Evolutionary conservation across 805 yeast genomes (phyloP).

Genomic region (Debaryomyces maramus): DNA sequence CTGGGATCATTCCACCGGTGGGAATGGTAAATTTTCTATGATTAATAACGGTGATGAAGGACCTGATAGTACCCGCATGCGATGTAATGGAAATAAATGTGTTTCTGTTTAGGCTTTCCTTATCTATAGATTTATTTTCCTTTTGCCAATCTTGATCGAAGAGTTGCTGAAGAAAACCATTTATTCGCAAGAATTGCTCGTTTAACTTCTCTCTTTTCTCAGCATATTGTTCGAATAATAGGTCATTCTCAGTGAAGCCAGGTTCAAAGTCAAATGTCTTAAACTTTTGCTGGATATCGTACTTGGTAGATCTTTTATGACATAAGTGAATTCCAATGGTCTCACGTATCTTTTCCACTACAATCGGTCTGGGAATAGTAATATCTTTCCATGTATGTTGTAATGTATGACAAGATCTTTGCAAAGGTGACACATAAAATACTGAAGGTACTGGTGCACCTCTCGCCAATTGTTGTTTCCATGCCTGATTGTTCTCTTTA

Average conservation of each 20-base stretch:
- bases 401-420: slow-evolving; percentile 56
- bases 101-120: slow-evolving; percentile 22
- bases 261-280: slow-evolving; percentile 40
- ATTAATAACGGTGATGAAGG: slow-evolving; percentile 48
- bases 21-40: slow-evolving; percentile 55
- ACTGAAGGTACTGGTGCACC: slow-evolving; percentile 52
- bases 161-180: slow-evolving; percentile 38
- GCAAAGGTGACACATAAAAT: slow-evolving; percentile 59
- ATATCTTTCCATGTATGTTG: slow-evolving; percentile 48
- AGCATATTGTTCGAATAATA: slow-evolving; percentile 35
- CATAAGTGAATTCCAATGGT: slow-evolving; percentile 59
- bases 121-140: not conserved
- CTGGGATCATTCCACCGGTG: slow-evolving; percentile 62
- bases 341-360: slow-evolving; percentile 55
- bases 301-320: slow-evolving; percentile 49
- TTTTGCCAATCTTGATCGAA: slow-evolving; percentile 24
- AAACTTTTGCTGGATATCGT: slow-evolving; percentile 33
- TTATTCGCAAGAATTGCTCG: slow-evolving; percentile 50
- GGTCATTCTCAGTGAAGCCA: slow-evolving; percentile 48
- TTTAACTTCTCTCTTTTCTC: slow-evolving; percentile 36
- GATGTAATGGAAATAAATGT: slow-evolving; percentile 50
- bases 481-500: slow-evolving; percentile 39
- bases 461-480: slow-evolving; percentile 39
- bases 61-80: slow-evolving; percentile 61
- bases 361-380: slow-evolving; percentile 19